Conservation (phyloP, 2,329 filamentous ascomycete genomes). For the Fusarium cyanostomum region DNA sequence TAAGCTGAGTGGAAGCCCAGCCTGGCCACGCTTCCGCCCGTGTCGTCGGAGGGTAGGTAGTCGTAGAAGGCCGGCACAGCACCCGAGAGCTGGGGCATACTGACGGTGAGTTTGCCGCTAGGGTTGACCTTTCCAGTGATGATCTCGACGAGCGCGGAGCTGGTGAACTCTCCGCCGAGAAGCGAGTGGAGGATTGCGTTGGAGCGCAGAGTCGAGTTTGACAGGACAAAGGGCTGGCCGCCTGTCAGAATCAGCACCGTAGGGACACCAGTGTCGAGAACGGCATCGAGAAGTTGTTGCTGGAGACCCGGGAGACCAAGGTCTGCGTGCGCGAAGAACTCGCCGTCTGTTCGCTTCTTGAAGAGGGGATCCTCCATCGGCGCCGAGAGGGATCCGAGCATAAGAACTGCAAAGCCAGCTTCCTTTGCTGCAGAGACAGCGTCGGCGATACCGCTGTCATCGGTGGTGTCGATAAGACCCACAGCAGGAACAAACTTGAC, state of each 20-base stretch:
- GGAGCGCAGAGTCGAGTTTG: constrained; percentile 47
- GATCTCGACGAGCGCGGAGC: constrained; percentile 69
- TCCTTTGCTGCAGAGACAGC: constrained; percentile 44
- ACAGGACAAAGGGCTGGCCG: constrained; percentile 46
- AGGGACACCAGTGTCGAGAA: constrained; percentile 44
- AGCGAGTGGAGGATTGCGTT: constrained; percentile 70
- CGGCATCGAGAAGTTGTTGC: constrained; percentile 47
- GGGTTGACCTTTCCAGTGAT: constrained; percentile 71
- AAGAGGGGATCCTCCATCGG: constrained; percentile 38
- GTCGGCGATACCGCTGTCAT: constrained; percentile 23
- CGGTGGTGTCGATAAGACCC: constrained; percentile 27
- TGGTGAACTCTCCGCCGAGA: constrained; percentile 71
- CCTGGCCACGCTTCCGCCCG: constrained; percentile 65
- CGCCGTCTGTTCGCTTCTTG: constrained; percentile 48
- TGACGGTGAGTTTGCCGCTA: constrained; percentile 51
- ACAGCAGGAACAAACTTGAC: constrained; percentile 27
- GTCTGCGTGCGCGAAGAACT: constrained; percentile 46
- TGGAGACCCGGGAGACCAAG: constrained; percentile 47
- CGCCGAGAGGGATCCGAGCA: constrained; percentile 44
- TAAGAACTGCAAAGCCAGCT: constrained; percentile 43
- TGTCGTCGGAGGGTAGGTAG: constrained; percentile 70
- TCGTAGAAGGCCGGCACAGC: constrained; percentile 71
- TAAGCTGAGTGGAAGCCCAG: constrained; percentile 61
- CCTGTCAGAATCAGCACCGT: constrained; percentile 45
- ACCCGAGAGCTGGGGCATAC: constrained; percentile 57